phyloP scores from a whole-genome alignment of 1,139 yeast genomes.

The Chernovozyma sophiae-reginae region DNA sequence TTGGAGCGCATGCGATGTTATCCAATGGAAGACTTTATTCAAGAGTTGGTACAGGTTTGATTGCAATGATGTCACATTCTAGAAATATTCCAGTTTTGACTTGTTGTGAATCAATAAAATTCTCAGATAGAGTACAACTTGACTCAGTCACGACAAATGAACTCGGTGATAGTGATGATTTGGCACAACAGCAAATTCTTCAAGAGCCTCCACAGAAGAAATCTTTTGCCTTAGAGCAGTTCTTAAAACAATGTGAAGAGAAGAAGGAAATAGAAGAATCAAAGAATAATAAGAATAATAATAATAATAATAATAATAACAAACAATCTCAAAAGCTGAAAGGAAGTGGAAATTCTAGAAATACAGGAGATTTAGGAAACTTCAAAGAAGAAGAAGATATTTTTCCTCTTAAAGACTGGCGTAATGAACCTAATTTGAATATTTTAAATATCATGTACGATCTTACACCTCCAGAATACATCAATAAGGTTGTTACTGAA shows the following conservation, averaged over 20 bases:
- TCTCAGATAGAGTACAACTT: conserved; percentile 90
- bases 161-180: conserved; percentile 79
- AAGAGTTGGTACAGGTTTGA: conserved; percentile 90
- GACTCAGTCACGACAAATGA: conserved; percentile 95
- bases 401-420: conserved; percentile 60
- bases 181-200: conserved; percentile 44
- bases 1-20: conserved; percentile 97
- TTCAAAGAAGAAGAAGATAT: conserved; percentile 16
- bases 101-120: conserved; percentile 92
- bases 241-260: conserved; percentile 43
- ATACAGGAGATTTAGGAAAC: conserved; percentile 8
- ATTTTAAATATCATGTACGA: conserved; percentile 87
- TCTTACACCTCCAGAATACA: conserved; percentile 89
- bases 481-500: conserved; percentile 93
- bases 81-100: conserved; percentile 91
- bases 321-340: conserved; percentile 19
- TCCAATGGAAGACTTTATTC: conserved; percentile 92
- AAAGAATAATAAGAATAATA: conserved; percentile 14
- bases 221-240: conserved; percentile 65
- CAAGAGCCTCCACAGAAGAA: conserved; percentile 57
- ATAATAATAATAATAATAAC: conserved; percentile 13
- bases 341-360: conserved; percentile 19
- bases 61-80: conserved; percentile 86
- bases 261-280: conserved; percentile 17
- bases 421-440: conserved; percentile 57